Evolutionary conservation across 1,284 basidiomycete genomes (phyloP).

Genomic region (Apiotrichum porosum): DNA sequence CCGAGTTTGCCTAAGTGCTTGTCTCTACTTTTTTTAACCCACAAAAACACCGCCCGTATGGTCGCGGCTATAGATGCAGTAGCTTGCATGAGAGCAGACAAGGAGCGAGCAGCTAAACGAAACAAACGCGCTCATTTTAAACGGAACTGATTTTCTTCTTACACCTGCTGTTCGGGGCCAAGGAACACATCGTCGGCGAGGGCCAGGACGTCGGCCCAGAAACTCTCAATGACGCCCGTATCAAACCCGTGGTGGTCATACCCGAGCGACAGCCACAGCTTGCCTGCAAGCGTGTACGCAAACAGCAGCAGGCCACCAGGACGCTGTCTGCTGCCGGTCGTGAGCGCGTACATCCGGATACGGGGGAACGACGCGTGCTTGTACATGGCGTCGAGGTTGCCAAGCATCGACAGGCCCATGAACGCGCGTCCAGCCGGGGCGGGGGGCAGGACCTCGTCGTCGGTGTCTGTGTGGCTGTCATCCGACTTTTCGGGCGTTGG

Average conservation of each 20-base stretch:
- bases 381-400: constrained; percentile 72
- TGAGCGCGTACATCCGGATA: constrained; percentile 59
- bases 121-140: no score
- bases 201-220: constrained; percentile 22
- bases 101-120: no score
- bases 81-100: background rate
- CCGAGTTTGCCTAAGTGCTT: no score
- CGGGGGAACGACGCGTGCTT: constrained; percentile 58
- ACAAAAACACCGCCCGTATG: background rate
- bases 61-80: background rate
- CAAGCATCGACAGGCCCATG: constrained; percentile 68
- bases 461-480: no score
- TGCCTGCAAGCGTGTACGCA: constrained; percentile 56
- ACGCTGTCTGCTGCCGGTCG: constrained; percentile 70
- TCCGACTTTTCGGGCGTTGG: no score
- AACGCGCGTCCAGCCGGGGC: constrained; percentile 51
- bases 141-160: no score
- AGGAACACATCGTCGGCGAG: constrained; percentile 19
- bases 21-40: no score
- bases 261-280: constrained; percentile 26
- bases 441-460: background rate
- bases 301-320: constrained; percentile 67
- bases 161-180: no score
- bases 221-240: constrained; percentile 21
- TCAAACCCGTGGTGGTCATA: constrained; percentile 30